Percentiles rank a stretch among this genome's conserved stretches.
Evolutionary conservation across 2,329 filamentous ascomycete genomes (phyloP).

Genomic region (Neonectria ditissima): DNA sequence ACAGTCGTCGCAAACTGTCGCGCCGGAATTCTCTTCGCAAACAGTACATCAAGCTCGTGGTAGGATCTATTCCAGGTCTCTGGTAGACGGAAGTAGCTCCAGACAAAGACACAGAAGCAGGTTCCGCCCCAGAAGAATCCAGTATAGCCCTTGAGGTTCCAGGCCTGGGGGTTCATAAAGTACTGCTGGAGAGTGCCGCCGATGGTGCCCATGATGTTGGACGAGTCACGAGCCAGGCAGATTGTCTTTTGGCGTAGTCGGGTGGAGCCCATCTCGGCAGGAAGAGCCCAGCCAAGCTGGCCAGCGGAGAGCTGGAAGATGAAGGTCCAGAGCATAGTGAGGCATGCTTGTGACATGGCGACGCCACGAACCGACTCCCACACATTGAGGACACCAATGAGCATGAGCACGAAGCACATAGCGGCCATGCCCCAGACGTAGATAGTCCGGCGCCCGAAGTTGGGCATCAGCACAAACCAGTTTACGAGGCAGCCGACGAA

Average conservation of each 20-base stretch:
- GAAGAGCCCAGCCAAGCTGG: slow-evolving; percentile 51
- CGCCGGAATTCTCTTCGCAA: slow-evolving; percentile 18
- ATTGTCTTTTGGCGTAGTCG: slow-evolving; percentile 49
- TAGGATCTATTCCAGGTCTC: slow-evolving; percentile 53
- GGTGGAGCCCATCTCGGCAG: slow-evolving; percentile 49
- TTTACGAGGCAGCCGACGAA: slow-evolving; percentile 57
- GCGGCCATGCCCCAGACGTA: slow-evolving; percentile 58
- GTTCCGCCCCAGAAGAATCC: slow-evolving; percentile 52
- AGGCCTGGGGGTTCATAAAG: slow-evolving; percentile 52
- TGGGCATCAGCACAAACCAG: slow-evolving; percentile 55
- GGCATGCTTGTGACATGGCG: slow-evolving; percentile 50
- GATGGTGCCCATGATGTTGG: slow-evolving; percentile 35
- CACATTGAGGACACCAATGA: slow-evolving; percentile 57
- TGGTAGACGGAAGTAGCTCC: slow-evolving; percentile 61
- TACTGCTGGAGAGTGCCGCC: slow-evolving; percentile 46
- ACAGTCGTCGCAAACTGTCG: slow-evolving; percentile 21
- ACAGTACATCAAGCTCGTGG: slow-evolving; percentile 27
- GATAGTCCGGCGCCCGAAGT: slow-evolving; percentile 58
- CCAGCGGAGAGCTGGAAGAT: slow-evolving; percentile 53
- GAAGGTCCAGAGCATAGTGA: slow-evolving; percentile 50
- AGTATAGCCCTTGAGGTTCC: slow-evolving; percentile 53
- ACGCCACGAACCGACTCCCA: slow-evolving; percentile 38
- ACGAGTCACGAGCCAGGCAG: slow-evolving; percentile 46
- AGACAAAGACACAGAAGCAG: slow-evolving; percentile 42
- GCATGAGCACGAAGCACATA: slow-evolving; percentile 53